Evolutionary conservation across 441 rosid species (phyloP).

Genomic region (Gossypium davidsonii): DNA sequence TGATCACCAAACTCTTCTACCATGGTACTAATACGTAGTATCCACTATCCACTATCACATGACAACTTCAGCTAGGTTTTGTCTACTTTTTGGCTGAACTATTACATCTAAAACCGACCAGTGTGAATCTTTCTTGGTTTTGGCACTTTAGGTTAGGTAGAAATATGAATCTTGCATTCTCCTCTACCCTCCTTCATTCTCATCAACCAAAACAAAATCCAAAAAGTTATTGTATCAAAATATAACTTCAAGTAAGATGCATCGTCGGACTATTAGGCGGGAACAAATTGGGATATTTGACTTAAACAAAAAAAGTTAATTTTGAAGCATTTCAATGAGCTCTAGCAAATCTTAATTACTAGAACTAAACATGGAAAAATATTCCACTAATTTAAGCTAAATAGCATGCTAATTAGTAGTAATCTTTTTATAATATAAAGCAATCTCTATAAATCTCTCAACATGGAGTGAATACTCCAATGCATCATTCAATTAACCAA

Average conservation of each 20-base stretch:
- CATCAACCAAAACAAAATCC: neutral
- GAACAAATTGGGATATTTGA: neutral
- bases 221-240: neutral
- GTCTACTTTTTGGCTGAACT: neutral
- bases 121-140: neutral
- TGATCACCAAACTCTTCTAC: neutral
- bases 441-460: neutral
- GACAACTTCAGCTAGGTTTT: neutral
- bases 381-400: neutral
- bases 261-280: neutral
- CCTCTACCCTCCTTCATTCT: constrained; percentile 1
- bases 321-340: neutral
- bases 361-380: neutral
- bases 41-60: neutral
- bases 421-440: neutral
- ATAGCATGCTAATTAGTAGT: neutral
- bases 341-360: neutral
- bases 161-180: constrained; percentile 4
- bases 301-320: neutral
- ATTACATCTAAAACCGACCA: neutral
- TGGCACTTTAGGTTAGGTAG: neutral
- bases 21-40: neutral
- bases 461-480: neutral
- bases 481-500: neutral
- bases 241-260: neutral